Conservation (phyloP, 495 filamentous ascomycete species). For the Evernia prunastri region DNA sequence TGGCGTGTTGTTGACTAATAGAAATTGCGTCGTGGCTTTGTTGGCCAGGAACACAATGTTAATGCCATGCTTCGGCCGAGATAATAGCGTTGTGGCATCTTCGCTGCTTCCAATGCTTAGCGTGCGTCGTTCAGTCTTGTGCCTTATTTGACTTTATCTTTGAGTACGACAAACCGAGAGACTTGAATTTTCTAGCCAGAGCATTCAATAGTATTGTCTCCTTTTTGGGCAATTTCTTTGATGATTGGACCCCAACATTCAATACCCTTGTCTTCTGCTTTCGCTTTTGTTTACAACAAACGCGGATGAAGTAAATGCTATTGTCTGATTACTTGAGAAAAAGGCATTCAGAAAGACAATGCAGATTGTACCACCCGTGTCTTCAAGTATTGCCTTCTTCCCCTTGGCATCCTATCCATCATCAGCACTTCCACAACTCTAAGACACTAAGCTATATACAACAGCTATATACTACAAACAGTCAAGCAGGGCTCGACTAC, state of each 20-base stretch:
- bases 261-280: neutral
- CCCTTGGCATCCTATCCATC: neutral
- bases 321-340: neutral
- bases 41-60: neutral
- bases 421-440: neutral
- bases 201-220: neutral
- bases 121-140: neutral
- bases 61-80: neutral
- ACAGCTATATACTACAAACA: neutral
- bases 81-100: neutral
- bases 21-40: neutral
- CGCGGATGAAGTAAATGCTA: neutral
- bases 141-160: neutral
- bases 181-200: neutral
- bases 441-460: neutral
- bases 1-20: neutral
- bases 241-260: no score
- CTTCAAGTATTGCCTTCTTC: neutral
- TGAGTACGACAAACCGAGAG: neutral
- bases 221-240: no score
- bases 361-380: neutral
- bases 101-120: neutral
- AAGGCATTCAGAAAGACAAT: neutral
- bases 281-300: neutral
- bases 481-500: conserved; percentile 1